These are phyloP conservation scores for Monosporascus ibericus DNA, from an alignment of 2,329 filamentous ascomycete genomes.

Conservation along the genomic window DNA sequence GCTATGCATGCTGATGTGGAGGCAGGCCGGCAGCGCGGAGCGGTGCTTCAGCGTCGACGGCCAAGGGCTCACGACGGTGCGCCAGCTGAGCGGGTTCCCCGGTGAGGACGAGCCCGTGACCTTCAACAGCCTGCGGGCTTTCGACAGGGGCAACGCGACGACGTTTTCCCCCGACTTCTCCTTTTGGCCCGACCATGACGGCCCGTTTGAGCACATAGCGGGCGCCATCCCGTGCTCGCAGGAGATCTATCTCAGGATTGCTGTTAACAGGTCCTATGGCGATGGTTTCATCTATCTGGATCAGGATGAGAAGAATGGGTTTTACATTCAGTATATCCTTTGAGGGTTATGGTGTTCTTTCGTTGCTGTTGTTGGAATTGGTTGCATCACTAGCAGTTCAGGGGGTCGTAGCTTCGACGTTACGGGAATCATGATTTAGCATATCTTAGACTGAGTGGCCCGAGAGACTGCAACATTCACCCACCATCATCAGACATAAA, in stretches of 20 bases:
- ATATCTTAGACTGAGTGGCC: background rate
- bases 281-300: conserved; percentile 23
- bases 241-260: conserved; percentile 22
- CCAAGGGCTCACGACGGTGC: conserved; percentile 17
- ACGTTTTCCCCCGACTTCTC: conserved; percentile 23
- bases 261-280: conserved; percentile 10
- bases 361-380: conserved; percentile 3
- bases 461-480: too few species aligned
- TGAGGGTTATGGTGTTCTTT: background rate
- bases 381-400: too few species aligned
- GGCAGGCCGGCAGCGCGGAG: conserved; percentile 28
- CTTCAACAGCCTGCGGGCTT: conserved; percentile 17
- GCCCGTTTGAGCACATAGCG: conserved; percentile 10
- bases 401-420: too few species aligned
- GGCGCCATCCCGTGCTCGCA: conserved; percentile 20
- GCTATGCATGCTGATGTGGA: conserved; percentile 24
- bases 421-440: background rate
- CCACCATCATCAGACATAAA: too few species aligned
- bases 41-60: conserved; percentile 31
- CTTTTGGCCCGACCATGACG: conserved; percentile 18
- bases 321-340: conserved; percentile 14
- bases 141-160: conserved; percentile 9
- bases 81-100: conserved; percentile 20
- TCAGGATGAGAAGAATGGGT: conserved; percentile 25
- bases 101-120: conserved; percentile 12